A percentile compares a stretch with the other conserved stretches of the same genome.
phyloP scores from a whole-genome alignment of 2,329 filamentous ascomycete genomes.

The Pseudocercospora macadamiae region DNA sequence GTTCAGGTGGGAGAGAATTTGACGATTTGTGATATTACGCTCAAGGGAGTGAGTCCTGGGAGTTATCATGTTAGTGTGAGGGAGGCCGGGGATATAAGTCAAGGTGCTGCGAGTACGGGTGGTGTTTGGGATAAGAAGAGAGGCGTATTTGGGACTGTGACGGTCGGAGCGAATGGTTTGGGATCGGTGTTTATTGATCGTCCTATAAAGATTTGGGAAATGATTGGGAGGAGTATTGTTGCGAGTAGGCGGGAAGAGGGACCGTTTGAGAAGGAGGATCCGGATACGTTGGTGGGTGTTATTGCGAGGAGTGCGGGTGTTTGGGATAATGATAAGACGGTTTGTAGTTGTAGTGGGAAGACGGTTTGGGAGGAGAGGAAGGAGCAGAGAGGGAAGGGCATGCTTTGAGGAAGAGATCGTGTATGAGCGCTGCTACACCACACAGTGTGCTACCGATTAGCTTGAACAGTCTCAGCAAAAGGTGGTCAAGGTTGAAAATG shows the following conservation, averaged over 20 bases:
- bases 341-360: conserved; percentile 97
- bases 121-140: conserved; percentile 73
- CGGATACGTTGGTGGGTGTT: conserved; percentile 86
- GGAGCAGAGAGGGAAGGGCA: conserved; percentile 86
- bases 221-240: conserved; percentile 91
- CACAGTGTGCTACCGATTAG: too few relatives aligned
- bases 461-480: too few relatives aligned
- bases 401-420: too few relatives aligned
- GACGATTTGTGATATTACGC: conserved; percentile 84
- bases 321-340: conserved; percentile 98
- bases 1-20: conserved; percentile 80
- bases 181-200: conserved; percentile 81
- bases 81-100: conserved; percentile 82
- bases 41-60: conserved; percentile 79
- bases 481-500: too few relatives aligned
- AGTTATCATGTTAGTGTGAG: conserved; percentile 83
- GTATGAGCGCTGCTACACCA: too few relatives aligned
- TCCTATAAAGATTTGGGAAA: conserved; percentile 87
- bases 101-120: conserved; percentile 80
- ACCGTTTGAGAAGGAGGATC: conserved; percentile 66
- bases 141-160: conserved; percentile 73
- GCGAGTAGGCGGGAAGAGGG: conserved; percentile 65
- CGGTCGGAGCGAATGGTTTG: conserved; percentile 74
- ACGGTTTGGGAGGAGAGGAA: conserved; percentile 96
- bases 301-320: conserved; percentile 95